Base-by-base conservation (phyloP, 225 moss, liverwort and hornwort genomes). In the Pseudisothecium myosuroides region DNA sequence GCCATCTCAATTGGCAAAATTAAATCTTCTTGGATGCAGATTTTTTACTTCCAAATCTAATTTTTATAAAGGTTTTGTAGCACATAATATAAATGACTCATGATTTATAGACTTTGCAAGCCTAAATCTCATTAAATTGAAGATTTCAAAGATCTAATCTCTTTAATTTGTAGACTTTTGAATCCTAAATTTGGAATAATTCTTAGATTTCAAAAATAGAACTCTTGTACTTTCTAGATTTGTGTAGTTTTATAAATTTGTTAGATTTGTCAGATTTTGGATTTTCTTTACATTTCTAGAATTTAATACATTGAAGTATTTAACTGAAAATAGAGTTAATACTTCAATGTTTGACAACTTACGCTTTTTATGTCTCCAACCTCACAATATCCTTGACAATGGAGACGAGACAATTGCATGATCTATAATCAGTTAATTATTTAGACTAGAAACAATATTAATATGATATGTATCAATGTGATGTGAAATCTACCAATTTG, bases 361-460 rank as follows among this genome's bases (percentile, higher is more conserved):
- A 68, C n/a, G 22, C 12, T 6, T 67, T 11, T 68, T n/a, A 4
- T 68, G 22, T n/a, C 6, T n/a, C 12, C n/a, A 68, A 68, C 68
- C 23, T n/a, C 12, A 22, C 2, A 0, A 14, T n/a, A 34, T 5
- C 34, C 4, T 63, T 31, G 63, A 13, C 39, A 68, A 68, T 68
- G 0, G 1, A n/a, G 20, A 68, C 2, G 7, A 2, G 7, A 68
- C 5, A 68, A 4, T 13, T 12, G n/a, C 23, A 22, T 54, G n/a
- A n/a, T n/a, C n/a, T n/a, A n/a, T n/a, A n/a, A n/a, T n/a, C n/a
- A n/a, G n/a, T n/a, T n/a, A n/a, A n/a, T n/a, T n/a, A n/a, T n/a
- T n/a, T n/a, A n/a, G n/a, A n/a, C n/a, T n/a, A n/a, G n/a, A n/a
- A n/a, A n/a, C n/a, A n/a, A n/a, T n/a, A n/a, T n/a, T n/a, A n/a